Evolutionary conservation across 2,329 filamentous ascomycete genomes (phyloP), one percentile per base, ranked within the genome.

Genomic region (Clarireedia homoeocarpa): DNA sequence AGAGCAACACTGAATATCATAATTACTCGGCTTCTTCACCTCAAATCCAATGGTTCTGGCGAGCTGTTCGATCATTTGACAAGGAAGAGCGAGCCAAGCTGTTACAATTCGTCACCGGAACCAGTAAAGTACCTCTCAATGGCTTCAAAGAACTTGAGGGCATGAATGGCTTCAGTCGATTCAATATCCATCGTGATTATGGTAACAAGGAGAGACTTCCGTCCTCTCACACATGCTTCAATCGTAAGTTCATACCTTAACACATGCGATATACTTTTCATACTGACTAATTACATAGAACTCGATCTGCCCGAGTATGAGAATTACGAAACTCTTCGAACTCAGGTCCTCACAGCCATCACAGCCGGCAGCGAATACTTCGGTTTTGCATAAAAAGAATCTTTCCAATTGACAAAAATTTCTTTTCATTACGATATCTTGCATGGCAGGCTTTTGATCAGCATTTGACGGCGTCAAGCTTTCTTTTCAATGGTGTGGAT

Each of bases 31-130:
- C 89, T 34, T 92, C 91, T 0, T 96, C 94, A 3, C 89, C 90
- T 46, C 95, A 99, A 71, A 96, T 99, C 58, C 91, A 97, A 71
- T 99, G 94, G 94, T 99, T 99, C 83, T 99, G 94, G 94, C 87
- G 95, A 67, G 94, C 94, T 26, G 84, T 99, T 45, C 86, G 94
- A 65, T 96, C 91, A 4, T 99, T 96, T 69, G 95, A 97, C 76
- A 97, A 97, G 75, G 95, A 99, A 75, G 95, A 99, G 74, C 89
- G 90, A 59, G 94, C 94, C 65, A 99, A 99, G 74, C 77, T 99
- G 60, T 80, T 99, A 46, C 94, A 99, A 69, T 99, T 99, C 71
- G 94, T 99, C 63, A 99, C 95, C 1, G 94, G 94, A 70, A 99
- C 95, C 17, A 95, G 89, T 71, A 99, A 99, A 75, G 95, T 99